Conservation (phyloP, 2,329 filamentous ascomycete species). For the Leptosphaerulina australis region DNA sequence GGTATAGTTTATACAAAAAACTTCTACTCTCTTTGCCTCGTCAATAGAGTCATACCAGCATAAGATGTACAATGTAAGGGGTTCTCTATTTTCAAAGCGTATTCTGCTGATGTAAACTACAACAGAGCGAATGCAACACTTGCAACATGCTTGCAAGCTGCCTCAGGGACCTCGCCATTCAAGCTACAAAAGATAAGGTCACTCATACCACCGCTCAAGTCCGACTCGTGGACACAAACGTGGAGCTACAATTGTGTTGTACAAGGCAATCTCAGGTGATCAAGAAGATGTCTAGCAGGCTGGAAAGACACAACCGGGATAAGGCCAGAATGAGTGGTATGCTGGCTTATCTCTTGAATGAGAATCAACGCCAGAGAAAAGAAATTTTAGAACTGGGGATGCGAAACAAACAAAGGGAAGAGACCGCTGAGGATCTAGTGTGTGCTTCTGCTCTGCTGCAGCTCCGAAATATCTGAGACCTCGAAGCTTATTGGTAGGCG, state of each 20-base stretch:
- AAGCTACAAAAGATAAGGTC: background rate
- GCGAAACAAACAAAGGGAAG: background rate
- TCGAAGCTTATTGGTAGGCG: too few relatives aligned
- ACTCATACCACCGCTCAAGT: background rate
- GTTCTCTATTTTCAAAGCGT: background rate
- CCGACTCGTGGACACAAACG: background rate
- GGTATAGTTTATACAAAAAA: too few relatives aligned
- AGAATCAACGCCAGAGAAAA: background rate
- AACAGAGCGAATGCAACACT: background rate
- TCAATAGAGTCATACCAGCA: too few relatives aligned
- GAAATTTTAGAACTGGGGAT: background rate
- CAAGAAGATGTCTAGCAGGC: background rate
- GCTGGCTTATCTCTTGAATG: background rate
- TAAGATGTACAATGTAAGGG: background rate
- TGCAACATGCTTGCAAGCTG: background rate
- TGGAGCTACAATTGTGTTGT: background rate
- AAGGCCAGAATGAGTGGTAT: background rate
- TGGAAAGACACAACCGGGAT: background rate
- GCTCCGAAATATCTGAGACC: background rate
- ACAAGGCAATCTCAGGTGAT: background rate
- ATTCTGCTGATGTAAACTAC: background rate
- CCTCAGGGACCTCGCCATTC: background rate
- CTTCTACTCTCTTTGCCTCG: too few relatives aligned
- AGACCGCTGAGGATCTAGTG: background rate
- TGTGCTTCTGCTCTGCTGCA: constrained; percentile 1